A percentile compares a stretch with the other conserved stretches of the same genome.
Conservation (phyloP, 257 asterid species). For the Salvia hispanica region DNA sequence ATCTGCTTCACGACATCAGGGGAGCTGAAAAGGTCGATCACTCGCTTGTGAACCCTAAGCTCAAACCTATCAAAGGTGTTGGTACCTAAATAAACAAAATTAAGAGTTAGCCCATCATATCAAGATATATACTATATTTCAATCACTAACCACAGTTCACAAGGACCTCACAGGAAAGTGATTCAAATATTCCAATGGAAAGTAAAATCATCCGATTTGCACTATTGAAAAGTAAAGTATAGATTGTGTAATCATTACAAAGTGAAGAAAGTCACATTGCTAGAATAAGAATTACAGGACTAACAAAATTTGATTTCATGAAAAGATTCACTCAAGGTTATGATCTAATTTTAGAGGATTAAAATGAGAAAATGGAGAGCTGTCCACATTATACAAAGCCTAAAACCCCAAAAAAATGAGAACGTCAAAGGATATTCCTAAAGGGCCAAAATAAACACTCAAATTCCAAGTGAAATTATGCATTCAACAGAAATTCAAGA, state of each 20-base stretch:
- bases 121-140: background rate
- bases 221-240: background rate
- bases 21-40: conserved; percentile 70
- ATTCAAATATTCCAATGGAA: background rate
- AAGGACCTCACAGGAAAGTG: background rate
- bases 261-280: background rate
- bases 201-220: background rate
- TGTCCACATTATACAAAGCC: background rate
- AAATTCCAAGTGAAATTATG: background rate
- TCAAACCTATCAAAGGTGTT: conserved; percentile 62
- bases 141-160: no score
- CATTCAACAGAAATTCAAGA: background rate
- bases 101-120: background rate
- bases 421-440: background rate
- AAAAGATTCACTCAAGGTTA: background rate
- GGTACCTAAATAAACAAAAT: conserved; percentile 43
- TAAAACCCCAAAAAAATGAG: background rate
- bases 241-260: background rate
- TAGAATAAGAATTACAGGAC: background rate
- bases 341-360: background rate
- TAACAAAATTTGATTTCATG: background rate
- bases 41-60: conserved; percentile 63
- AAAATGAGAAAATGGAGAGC: background rate
- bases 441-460: background rate
- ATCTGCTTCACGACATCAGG: conserved; percentile 73